These are phyloP conservation scores for Sporothrix protearum DNA, from an alignment of 2,329 filamentous ascomycete species.

Conservation along the genomic window DNA sequence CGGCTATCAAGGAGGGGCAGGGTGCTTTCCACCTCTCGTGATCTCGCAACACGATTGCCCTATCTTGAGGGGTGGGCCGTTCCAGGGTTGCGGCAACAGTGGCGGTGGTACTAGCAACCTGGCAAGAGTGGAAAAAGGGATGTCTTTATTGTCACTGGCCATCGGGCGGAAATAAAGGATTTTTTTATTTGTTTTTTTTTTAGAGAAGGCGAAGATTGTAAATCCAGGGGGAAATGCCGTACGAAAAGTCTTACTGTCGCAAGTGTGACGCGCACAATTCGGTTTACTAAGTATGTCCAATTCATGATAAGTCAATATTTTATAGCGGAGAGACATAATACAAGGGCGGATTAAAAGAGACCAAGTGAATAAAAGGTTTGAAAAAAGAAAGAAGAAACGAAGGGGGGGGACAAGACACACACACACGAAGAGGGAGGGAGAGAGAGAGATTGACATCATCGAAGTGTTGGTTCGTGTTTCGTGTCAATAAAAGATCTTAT, in stretches of 20 bases:
- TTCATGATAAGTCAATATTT: neutral
- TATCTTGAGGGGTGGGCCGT: no score
- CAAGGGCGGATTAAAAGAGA: no score
- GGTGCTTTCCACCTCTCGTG: constrained; percentile 94
- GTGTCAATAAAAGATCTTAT: no score
- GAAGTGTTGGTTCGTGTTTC: no score
- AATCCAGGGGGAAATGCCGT: neutral
- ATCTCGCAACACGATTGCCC: neutral
- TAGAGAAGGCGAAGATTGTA: neutral
- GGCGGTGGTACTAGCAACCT: no score
- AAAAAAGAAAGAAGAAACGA: neutral
- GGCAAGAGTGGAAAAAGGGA: neutral
- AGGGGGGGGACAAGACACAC: no score
- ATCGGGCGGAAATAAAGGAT: neutral
- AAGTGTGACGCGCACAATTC: neutral
- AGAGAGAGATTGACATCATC: no score
- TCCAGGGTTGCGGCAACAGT: neutral
- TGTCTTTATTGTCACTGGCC: neutral
- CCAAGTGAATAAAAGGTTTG: neutral
- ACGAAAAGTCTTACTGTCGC: neutral
- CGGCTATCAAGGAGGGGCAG: constrained; percentile 91
- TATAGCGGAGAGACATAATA: no score
- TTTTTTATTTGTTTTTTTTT: neutral
- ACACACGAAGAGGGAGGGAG: no score
- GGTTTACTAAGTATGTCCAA: neutral